Conservation (phyloP, 2,329 filamentous ascomycete genomes). For the Colletotrichum salicis region DNA sequence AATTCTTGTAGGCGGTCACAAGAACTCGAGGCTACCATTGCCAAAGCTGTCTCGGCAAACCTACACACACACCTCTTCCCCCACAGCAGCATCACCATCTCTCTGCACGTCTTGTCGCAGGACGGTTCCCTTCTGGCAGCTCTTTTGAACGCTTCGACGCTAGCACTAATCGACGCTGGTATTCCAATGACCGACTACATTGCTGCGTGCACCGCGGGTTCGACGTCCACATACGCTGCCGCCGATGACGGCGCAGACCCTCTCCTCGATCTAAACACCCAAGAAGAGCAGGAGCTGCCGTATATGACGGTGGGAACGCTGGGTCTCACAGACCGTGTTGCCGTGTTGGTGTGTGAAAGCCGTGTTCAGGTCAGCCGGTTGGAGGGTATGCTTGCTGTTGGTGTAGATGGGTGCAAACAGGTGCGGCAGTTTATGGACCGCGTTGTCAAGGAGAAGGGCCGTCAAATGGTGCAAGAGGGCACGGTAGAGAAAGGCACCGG, state of each 20-base stretch:
- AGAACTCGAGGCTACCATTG: constrained; percentile 83
- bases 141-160: constrained; percentile 88
- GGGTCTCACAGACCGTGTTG: constrained; percentile 78
- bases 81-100: constrained; percentile 83
- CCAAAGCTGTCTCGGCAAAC: constrained; percentile 78
- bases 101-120: constrained; percentile 86
- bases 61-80: constrained; percentile 91
- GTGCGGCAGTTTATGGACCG: constrained; percentile 83
- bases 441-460: constrained; percentile 79
- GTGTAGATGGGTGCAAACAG: constrained; percentile 90
- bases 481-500: constrained; percentile 59
- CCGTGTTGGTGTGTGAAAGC: constrained; percentile 86
- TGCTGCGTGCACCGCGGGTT: constrained; percentile 86
- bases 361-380: constrained; percentile 83
- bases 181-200: constrained; percentile 96
- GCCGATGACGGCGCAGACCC: constrained; percentile 79
- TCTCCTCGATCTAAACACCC: constrained; percentile 79
- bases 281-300: constrained; percentile 89
- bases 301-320: constrained; percentile 87
- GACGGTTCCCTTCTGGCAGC: constrained; percentile 92
- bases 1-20: constrained; percentile 71
- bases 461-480: constrained; percentile 69
- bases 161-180: constrained; percentile 93
- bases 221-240: constrained; percentile 72
- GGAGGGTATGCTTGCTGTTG: constrained; percentile 93